These are phyloP conservation scores for Phialophora verrucosa DNA, from an alignment of 2,329 filamentous ascomycete genomes.

Conservation along the genomic window DNA sequence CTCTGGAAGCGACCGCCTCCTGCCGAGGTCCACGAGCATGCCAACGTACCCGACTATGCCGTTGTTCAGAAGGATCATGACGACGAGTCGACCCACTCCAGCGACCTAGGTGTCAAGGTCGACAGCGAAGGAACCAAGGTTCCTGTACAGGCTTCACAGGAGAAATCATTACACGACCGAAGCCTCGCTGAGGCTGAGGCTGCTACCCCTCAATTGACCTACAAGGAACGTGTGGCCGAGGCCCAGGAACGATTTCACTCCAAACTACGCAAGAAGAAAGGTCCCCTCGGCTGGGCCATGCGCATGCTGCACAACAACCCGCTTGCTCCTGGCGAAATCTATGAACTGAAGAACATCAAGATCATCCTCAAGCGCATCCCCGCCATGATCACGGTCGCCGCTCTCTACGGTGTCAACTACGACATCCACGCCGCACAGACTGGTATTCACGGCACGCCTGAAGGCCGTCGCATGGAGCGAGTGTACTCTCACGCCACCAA, in stretches of 20 bases:
- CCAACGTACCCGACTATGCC: conserved; percentile 74
- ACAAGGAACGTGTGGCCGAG: conserved; percentile 66
- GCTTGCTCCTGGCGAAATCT: conserved; percentile 72
- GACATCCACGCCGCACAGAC: conserved; percentile 79
- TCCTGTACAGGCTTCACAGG: neutral
- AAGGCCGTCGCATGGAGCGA: conserved; percentile 72
- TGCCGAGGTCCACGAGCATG: conserved; percentile 56
- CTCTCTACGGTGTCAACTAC: conserved; percentile 78
- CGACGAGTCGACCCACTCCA: conserved; percentile 35
- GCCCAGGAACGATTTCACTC: conserved; percentile 65
- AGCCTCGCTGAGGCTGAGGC: conserved; percentile 27
- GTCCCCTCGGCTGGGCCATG: conserved; percentile 84
- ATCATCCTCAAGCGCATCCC: conserved; percentile 69
- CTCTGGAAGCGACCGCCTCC: conserved; percentile 66
- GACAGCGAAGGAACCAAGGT: conserved; percentile 35
- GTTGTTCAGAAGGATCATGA: conserved; percentile 71
- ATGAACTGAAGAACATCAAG: conserved; percentile 74
- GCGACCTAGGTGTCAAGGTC: conserved; percentile 25
- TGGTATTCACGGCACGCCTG: conserved; percentile 73
- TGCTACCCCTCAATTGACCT: conserved; percentile 53
- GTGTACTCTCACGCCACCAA: conserved; percentile 69
- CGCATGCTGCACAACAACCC: conserved; percentile 75
- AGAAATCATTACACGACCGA: neutral
- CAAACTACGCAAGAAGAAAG: conserved; percentile 65
- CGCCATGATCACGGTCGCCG: conserved; percentile 66